These are phyloP conservation scores for Dictyostelium brefeldianum DNA, from an alignment of 78 protist species.

Conservation along the genomic window DNA sequence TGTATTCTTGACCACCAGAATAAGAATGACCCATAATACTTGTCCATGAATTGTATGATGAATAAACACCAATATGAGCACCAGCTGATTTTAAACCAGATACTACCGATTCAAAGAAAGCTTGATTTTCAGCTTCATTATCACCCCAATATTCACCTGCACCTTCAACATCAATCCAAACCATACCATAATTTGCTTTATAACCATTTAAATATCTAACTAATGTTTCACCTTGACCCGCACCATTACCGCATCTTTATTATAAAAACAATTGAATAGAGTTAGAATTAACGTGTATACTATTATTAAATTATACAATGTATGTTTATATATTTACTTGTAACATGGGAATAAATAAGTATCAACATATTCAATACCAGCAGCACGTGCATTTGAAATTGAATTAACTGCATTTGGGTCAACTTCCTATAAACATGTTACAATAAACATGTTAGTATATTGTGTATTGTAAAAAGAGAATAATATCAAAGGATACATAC, in stretches of 20 bases:
- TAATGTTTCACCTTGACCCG: constrained; percentile 47
- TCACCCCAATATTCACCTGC: constrained; percentile 45
- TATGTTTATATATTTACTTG: not conserved
- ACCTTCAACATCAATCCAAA: constrained; percentile 84
- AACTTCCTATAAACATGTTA: not conserved
- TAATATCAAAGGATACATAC: not conserved
- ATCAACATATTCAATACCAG: constrained; percentile 58
- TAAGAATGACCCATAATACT: constrained; percentile 41
- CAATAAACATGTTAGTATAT: not conserved
- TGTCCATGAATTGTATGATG: constrained; percentile 44
- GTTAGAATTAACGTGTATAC: no score
- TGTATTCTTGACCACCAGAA: constrained; percentile 19
- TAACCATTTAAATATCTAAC: not conserved
- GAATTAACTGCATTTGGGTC: not conserved
- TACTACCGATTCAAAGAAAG: constrained; percentile 39
- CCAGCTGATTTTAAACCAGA: constrained; percentile 9
- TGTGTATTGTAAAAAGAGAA: no score
- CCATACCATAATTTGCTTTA: constrained; percentile 47
- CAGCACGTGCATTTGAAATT: constrained; percentile 10
- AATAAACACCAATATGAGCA: constrained; percentile 70
- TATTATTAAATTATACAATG: no score
- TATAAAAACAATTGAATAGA: not conserved
- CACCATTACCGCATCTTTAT: constrained; percentile 45
- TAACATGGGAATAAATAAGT: constrained; percentile 41
- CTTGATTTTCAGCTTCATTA: constrained; percentile 10